Conservation (phyloP, 805 yeast species). For the Cyberlindnera mississippiensis region DNA sequence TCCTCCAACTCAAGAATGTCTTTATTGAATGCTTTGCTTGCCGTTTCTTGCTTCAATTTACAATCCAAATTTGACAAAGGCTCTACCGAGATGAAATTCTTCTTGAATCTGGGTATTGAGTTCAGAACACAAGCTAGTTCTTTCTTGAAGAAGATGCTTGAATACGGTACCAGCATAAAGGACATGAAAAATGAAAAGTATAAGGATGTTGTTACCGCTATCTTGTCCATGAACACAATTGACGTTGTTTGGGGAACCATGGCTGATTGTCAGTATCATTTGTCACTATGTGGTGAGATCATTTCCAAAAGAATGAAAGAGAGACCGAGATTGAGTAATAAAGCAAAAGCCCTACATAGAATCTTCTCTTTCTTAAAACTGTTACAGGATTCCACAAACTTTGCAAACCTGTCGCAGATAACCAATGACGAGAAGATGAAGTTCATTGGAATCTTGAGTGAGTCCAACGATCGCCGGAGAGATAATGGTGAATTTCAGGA, state of each 20-base stretch:
- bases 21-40: slow-evolving; percentile 69
- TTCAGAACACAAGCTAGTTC: slow-evolving; percentile 70
- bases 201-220: slow-evolving; percentile 79
- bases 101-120: slow-evolving; percentile 67
- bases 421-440: slow-evolving; percentile 16
- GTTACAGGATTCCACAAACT: slow-evolving; percentile 62
- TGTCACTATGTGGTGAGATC: slow-evolving; percentile 72
- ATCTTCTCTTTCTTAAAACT: slow-evolving; percentile 71
- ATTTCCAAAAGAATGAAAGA: slow-evolving; percentile 63
- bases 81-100: slow-evolving; percentile 64
- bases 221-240: slow-evolving; percentile 80
- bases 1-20: slow-evolving; percentile 78
- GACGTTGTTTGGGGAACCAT: slow-evolving; percentile 90
- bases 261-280: slow-evolving; percentile 76
- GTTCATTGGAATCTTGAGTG: slow-evolving; percentile 9
- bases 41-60: slow-evolving; percentile 77
- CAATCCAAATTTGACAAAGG: slow-evolving; percentile 68
- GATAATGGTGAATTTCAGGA: slow-evolving; percentile 34
- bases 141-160: slow-evolving; percentile 58
- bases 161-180: slow-evolving; percentile 23
- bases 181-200: slow-evolving; percentile 48
- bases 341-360: slow-evolving; percentile 74
- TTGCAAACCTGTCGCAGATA: slow-evolving; percentile 16
- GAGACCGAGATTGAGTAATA: slow-evolving; percentile 64
- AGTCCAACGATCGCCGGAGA: slow-evolving; percentile 23